These are phyloP conservation scores for Diplodia scrobiculata DNA, from an alignment of 2,329 filamentous ascomycete genomes.

Conservation along the genomic window DNA sequence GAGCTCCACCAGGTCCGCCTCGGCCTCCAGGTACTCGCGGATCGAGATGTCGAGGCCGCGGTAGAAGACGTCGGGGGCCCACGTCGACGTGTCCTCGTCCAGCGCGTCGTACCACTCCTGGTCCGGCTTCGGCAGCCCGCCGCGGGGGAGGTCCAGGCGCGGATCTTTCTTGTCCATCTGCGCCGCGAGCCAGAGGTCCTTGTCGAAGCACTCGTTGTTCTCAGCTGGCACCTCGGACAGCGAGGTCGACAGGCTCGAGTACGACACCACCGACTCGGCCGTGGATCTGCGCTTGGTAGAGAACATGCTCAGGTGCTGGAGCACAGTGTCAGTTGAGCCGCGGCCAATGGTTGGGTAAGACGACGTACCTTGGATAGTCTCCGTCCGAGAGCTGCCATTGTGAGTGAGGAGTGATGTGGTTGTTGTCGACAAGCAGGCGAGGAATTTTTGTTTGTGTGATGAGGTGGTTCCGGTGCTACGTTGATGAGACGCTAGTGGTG, in stretches of 20 bases:
- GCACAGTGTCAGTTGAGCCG: not conserved
- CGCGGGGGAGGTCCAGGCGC: constrained; percentile 8
- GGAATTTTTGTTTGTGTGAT: no score
- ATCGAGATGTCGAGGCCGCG: constrained; percentile 17
- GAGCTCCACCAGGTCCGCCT: constrained; percentile 19
- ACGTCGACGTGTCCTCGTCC: constrained; percentile 5
- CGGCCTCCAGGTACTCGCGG: constrained; percentile 19
- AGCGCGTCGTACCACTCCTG: constrained; percentile 18
- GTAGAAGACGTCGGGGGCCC: constrained; percentile 2
- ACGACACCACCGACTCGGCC: constrained; percentile 9
- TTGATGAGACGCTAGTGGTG: constrained; percentile 13
- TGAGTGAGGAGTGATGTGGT: not conserved
- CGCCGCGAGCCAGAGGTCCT: constrained; percentile 19
- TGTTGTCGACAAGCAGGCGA: not conserved
- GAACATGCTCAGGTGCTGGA: constrained; percentile 12
- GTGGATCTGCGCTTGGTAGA: constrained; percentile 13
- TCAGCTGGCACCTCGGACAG: constrained; percentile 14
- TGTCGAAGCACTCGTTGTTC: constrained; percentile 19
- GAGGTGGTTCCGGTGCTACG: constrained; percentile 11
- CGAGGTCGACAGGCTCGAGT: constrained; percentile 19
- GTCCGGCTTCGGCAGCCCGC: constrained; percentile 17
- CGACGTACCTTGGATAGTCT: constrained; percentile 12
- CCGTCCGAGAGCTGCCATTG: constrained; percentile 4
- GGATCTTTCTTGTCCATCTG: constrained; percentile 13
- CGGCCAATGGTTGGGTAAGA: not conserved